Evolutionary conservation across 208 protist genomes (phyloP).

Genomic region (Acanthamoeba lenticulata): DNA sequence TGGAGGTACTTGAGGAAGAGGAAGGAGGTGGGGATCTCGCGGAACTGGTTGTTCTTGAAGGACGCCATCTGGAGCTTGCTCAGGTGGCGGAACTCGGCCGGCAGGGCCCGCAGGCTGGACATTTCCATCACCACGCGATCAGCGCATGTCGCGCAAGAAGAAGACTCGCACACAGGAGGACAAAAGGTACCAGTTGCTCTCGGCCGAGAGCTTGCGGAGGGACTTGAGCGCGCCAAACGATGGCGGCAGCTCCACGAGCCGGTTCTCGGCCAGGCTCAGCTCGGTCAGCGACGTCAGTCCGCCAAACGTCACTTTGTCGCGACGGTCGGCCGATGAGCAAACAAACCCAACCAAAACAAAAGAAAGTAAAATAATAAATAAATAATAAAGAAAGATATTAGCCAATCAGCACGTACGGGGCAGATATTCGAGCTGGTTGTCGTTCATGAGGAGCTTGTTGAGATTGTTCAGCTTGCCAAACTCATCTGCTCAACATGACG

Average conservation of each 20-base stretch:
- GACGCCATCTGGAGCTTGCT: conserved; percentile 55
- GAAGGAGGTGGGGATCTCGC: conserved; percentile 22
- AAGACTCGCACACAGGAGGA: too few relatives aligned
- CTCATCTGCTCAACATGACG: not conserved
- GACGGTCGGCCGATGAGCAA: too few relatives aligned
- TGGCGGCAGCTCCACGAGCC: conserved; percentile 31
- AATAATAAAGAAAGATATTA: too few relatives aligned
- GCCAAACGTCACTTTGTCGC: conserved; percentile 30
- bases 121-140: too few relatives aligned
- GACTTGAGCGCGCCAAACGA: conserved; percentile 30
- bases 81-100: conserved; percentile 31
- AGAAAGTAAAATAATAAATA: not conserved
- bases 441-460: conserved; percentile 25
- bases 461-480: conserved; percentile 47
- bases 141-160: too few relatives aligned
- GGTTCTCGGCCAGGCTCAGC: conserved; percentile 30
- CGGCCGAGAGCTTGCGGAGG: conserved; percentile 17
- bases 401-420: not conserved
- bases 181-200: conserved; percentile 52
- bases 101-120: not conserved
- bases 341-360: too few relatives aligned
- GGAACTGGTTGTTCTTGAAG: conserved; percentile 52
- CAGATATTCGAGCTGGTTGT: not conserved
- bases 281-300: conserved; percentile 16
- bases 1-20: conserved; percentile 62